Conservation (phyloP, 805 yeast species). For the Saturnispora quitensis region DNA sequence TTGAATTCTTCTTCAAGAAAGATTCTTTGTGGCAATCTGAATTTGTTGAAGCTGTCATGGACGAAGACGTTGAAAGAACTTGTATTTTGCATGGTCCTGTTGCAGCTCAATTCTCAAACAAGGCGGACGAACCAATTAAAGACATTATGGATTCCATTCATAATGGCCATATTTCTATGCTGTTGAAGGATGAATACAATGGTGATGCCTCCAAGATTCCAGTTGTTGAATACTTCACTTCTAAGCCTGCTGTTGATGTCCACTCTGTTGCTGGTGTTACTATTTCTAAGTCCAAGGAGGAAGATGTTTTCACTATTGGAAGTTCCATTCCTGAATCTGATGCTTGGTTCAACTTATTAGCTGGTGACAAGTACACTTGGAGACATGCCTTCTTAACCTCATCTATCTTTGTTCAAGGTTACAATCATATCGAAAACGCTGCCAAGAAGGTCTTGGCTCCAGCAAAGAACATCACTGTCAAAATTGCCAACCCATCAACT, state of each 20-base stretch:
- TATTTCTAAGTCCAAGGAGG: constrained; percentile 24
- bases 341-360: constrained; percentile 72
- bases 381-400: constrained; percentile 81
- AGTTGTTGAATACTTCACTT: constrained; percentile 81
- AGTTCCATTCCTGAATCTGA: constrained; percentile 27
- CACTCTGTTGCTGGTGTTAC: constrained; percentile 32
- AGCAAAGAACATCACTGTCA: constrained; percentile 46
- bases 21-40: constrained; percentile 99
- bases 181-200: constrained; percentile 59
- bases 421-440: constrained; percentile 71
- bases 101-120: constrained; percentile 84
- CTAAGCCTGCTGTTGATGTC: constrained; percentile 40
- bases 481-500: constrained; percentile 44
- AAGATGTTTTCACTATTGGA: constrained; percentile 32
- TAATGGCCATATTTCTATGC: constrained; percentile 72
- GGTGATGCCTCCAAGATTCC: constrained; percentile 72
- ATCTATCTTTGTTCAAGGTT: constrained; percentile 75
- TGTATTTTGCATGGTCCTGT: constrained; percentile 99
- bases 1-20: constrained; percentile 94
- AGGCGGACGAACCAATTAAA: constrained; percentile 87
- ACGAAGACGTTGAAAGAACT: constrained; percentile 95
- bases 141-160: constrained; percentile 83
- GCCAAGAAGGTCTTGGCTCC: constrained; percentile 77
- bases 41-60: constrained; percentile 92
- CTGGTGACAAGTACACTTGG: constrained; percentile 78